Evolutionary conservation across 148 eudicot genomes (phyloP).

Genomic region (Spergularia bocconei): DNA sequence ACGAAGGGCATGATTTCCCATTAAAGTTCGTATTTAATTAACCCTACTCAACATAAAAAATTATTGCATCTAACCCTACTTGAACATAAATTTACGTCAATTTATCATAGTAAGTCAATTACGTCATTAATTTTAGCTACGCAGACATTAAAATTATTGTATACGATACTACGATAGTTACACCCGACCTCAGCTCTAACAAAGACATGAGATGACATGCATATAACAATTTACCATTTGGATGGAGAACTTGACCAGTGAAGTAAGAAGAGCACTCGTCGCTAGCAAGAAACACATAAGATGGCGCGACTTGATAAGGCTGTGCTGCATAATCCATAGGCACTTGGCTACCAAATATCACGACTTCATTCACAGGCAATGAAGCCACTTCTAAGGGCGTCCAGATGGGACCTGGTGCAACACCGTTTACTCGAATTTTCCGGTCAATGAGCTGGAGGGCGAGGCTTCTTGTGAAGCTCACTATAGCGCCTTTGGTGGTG

Average conservation of each 20-base stretch:
- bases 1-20: too few relatives aligned
- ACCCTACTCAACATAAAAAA: too few relatives aligned
- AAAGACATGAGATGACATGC: too few relatives aligned
- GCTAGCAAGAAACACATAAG: slow-evolving; percentile 51
- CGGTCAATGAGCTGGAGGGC: slow-evolving; percentile 31
- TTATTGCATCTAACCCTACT: too few relatives aligned
- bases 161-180: too few relatives aligned
- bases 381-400: slow-evolving; percentile 44
- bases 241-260: slow-evolving; percentile 57
- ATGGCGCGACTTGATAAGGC: slow-evolving; percentile 52
- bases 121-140: too few relatives aligned
- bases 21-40: too few relatives aligned
- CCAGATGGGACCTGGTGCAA: slow-evolving; percentile 58
- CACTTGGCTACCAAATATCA: slow-evolving; percentile 22
- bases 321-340: slow-evolving; percentile 46
- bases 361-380: slow-evolving; percentile 21
- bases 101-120: too few relatives aligned
- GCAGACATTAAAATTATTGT: too few relatives aligned
- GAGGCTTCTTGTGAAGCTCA: slow-evolving; percentile 35
- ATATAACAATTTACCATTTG: slow-evolving; percentile 36
- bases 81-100: too few relatives aligned
- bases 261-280: slow-evolving; percentile 47
- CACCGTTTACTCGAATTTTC: slow-evolving; percentile 57
- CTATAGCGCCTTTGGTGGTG: slow-evolving; percentile 35
- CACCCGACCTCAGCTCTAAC: too few relatives aligned